Conservation (phyloP, 169 alveolate genomes). For the Miamiensis avidus region DNA sequence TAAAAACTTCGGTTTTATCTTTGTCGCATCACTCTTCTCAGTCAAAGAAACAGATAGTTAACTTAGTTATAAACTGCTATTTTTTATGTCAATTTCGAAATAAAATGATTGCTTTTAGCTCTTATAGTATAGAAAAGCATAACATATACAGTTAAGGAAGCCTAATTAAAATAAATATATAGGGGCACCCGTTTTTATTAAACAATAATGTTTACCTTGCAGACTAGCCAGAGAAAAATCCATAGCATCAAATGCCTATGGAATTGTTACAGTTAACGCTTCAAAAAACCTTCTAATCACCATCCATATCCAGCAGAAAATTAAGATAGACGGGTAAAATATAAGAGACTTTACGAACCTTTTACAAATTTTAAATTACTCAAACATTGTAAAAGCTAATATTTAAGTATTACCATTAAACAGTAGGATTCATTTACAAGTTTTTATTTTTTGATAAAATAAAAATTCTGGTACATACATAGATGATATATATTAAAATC, state of each 20-base stretch:
- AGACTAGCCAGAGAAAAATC: background rate
- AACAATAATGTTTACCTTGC: background rate
- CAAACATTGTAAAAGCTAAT: background rate
- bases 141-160: background rate
- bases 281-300: background rate
- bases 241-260: background rate
- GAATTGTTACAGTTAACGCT: background rate
- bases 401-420: background rate
- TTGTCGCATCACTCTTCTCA: background rate
- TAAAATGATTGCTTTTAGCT: background rate
- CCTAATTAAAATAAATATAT: background rate
- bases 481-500: too few relatives aligned
- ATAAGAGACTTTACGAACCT: background rate
- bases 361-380: too few relatives aligned
- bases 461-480: background rate
- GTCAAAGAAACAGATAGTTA: background rate
- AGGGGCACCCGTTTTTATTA: background rate
- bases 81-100: too few relatives aligned
- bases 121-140: background rate
- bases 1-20: too few relatives aligned
- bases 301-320: background rate
- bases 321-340: background rate
- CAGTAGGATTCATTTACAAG: too few relatives aligned
- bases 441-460: background rate
- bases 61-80: background rate